Evolutionary conservation across 352 stramenopile genomes (phyloP), one percentile per base, ranked within the genome.

Genomic region (Phytophthora europaea): DNA sequence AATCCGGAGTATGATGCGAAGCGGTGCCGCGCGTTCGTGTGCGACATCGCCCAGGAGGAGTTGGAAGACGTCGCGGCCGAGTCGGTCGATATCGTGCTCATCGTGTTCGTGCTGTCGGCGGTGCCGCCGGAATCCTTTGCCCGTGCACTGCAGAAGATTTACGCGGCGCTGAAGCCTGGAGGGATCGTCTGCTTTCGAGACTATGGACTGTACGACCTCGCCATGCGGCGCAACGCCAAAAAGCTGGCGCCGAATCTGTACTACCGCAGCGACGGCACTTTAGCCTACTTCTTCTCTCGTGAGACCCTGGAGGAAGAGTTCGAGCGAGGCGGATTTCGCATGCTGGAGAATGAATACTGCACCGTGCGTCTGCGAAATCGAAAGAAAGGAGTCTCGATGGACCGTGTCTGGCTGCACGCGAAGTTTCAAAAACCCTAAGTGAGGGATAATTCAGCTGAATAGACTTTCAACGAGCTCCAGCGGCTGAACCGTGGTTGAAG

Each of bases 131-230:
- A 82, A 38, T 73, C 82, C 6, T 91, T 94, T 34, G 55, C 40
- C 1, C 47, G 61, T 22, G 84, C 85, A 23, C 48, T 97, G 43
- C 57, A 67, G n/a, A 92, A 93, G 59, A 81, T 95, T 20, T 85
- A 76, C 50, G 48, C 69, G 13, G 79, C 80, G 6, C 67, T 94
- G 38, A 82, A 80, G 31, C 84, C 82, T 12, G 91, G 88, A 13
- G 91, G 89, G 6, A 68, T 94, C 53, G 78, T 96, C 23, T 96
- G 89, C 75, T 95, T 97, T 43, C 86, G 91, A 31, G 91, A 97
- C 76, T 97, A 96, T 48, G 91, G 88, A 12, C 78, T 95, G 18
- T 97, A 94, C 73, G 91, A 97, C 61, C 77, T 97, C 12, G 89
- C 91, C 28, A 96, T 97, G 90, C 78, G 89, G 16, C 87, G 89